Base-by-base conservation (phyloP, 2,329 filamentous ascomycete genomes). In the Fusarium drepaniforme region DNA sequence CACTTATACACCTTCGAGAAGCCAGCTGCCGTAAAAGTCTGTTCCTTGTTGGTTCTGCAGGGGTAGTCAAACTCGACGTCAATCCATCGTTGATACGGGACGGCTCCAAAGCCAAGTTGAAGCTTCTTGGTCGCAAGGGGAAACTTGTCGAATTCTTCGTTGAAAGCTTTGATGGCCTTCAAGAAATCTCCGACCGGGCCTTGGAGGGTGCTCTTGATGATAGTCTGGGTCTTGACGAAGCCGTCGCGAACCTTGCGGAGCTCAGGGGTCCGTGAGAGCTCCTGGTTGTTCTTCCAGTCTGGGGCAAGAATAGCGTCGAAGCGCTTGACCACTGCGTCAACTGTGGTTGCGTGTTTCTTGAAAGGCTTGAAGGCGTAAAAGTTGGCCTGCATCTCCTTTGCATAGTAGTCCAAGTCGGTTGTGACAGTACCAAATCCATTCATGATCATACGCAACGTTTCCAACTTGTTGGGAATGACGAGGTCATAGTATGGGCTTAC, bases 41-140 rank as follows among this genome's bases (percentile, higher is more conserved):
- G 28, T 16, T 64, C 66, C 7, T 51, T 68, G 12, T 61, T 44
- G 12, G 65, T 64, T 30, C 60, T 56, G 46, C 72, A 75, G 5
- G 73, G 72, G 18, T 75, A 75, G 15, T 73, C 69, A 25, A 75
- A 75, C 16, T 73, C 59, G 33, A 74, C 57, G 8, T 74, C 70
- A 1, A 68, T 40, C 72, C 71, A 74, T 2, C 72, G 71, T 13
- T 73, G 67, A 58, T 53, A 71, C 0, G 72, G 23, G 18, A 60
- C 63, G 8, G 72, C n/a, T 11, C 72, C 71, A 15, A 40, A 74
- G 7, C 49, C 35, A n/a, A 74, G 18, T 6, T 73, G 64, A 67
- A 73, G 70, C 37, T 60, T 71, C 28, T 73, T 73, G 8, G 40
- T 40, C 30, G 66, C n/a, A 2, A 71, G 71, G 8, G 70, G 66